Evolutionary conservation across 768 basidiomycete genomes (phyloP), one percentile per base, ranked within the genome.

Genomic region (Mycena indigotica): DNA sequence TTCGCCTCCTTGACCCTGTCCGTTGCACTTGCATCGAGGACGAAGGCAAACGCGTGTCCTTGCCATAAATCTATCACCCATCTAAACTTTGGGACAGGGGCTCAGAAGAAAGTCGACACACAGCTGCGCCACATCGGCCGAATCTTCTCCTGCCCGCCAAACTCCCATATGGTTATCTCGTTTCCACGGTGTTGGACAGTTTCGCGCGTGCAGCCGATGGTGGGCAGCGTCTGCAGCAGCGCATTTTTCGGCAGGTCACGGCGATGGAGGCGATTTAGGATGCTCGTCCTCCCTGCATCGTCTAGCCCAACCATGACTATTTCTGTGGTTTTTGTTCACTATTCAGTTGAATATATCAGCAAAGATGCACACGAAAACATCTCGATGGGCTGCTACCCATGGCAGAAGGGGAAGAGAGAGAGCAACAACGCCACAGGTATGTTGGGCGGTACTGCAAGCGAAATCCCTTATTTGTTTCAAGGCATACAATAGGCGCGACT

Each of bases 111-210:
- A 19, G 17, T 15, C 39, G 10, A 56, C 59, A 24, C 26, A 60
- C 59, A 60, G 10, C 39, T 5, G 8, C 60, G 30, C 60, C 80
- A 82, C 30, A 81, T 68, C 25, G 75, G 77, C 52, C 80, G 67
- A 50, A 82, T 79, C 70, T 44, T 55, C 65, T 78, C 76, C 66
- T 78, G 77, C 49, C 80, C 82, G 68, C 82, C 81, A 52, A 80
- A 76, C 68, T 82, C 82, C 82, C 81, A 83, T 5, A 82, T 75
- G 13, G 77, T 80, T 72, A 83, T 79, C 44, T 71, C 73, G 60
- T 82, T 78, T 26, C 6, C 4, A 48, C 19, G 46, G 23, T 55
- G 39, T 21, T 25, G 3, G 57, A 82, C 77, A 28, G 80, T 81
- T 73, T 83, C 80, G 63, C 80, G 78, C 69, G 80, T 82, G 76